Evolutionary conservation across 257 asterid species (phyloP).

Genomic region (Solanum neorickii): DNA sequence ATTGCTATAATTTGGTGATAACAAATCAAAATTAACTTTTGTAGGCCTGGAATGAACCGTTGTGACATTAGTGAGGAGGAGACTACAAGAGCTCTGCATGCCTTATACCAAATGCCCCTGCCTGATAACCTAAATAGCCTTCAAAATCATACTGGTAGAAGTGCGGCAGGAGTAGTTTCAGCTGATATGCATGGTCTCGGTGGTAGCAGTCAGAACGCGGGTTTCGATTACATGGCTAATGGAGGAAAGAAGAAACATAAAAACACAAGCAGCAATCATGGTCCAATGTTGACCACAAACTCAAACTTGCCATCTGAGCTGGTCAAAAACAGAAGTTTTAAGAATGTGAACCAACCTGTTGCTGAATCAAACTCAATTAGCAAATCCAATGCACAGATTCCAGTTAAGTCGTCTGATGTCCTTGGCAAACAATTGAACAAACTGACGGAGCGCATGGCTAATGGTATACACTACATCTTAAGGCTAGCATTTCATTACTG

Average conservation of each 20-base stretch:
- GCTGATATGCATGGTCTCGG: constrained; percentile 15
- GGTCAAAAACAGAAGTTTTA: constrained; percentile 27
- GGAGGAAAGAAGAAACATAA: constrained; percentile 43
- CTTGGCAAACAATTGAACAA: constrained; percentile 20
- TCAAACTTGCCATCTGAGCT: constrained; percentile 22
- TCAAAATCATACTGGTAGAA: constrained; percentile 30
- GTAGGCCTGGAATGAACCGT: constrained; percentile 84
- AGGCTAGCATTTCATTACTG: constrained; percentile 7
- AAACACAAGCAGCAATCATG: constrained; percentile 11
- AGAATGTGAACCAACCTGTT: constrained; percentile 35
- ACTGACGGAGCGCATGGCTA: constrained; percentile 34
- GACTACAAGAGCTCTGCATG: constrained; percentile 53
- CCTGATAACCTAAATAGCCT: constrained; percentile 30
- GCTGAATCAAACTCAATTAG: constrained; percentile 23
- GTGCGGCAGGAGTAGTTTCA: constrained; percentile 26
- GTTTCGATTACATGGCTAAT: constrained; percentile 12
- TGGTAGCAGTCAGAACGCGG: constrained; percentile 16
- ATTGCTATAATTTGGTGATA: neutral
- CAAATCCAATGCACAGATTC: constrained; percentile 21
- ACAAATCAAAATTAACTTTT: constrained; percentile 3
- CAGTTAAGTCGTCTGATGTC: constrained; percentile 16
- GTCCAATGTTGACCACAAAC: constrained; percentile 9
- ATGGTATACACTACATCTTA: constrained; percentile 35
- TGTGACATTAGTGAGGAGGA: constrained; percentile 68
- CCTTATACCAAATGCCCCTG: constrained; percentile 30